Conservation (phyloP, 1,284 basidiomycete species). For the Rhodotorula glutinis region DNA sequence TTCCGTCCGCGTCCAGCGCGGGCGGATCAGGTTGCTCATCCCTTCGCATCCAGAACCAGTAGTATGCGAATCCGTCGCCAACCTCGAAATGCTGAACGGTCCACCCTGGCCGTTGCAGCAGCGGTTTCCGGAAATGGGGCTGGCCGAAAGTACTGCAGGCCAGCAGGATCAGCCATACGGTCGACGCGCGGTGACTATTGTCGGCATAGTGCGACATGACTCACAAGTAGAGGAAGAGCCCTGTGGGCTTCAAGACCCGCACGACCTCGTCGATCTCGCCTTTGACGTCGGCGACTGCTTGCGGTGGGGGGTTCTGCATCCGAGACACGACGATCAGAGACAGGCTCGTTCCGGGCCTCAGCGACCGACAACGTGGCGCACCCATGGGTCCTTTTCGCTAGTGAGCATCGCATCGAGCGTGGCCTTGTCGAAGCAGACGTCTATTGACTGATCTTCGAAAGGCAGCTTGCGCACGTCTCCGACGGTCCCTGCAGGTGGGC, state of each 20-base stretch:
- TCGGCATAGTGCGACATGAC: too few relatives aligned
- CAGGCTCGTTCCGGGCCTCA: too few relatives aligned
- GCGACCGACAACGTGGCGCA: conserved; percentile 51
- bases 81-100: conserved; percentile 22
- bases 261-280: conserved; percentile 77
- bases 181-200: too few relatives aligned
- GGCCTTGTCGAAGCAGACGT: conserved; percentile 82
- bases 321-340: neutral
- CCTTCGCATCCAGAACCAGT: conserved; percentile 20
- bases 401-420: conserved; percentile 96
- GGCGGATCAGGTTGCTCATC: neutral
- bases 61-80: conserved; percentile 36
- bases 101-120: conserved; percentile 30
- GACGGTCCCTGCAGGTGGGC: conserved; percentile 62
- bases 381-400: conserved; percentile 74
- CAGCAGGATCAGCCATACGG: too few relatives aligned
- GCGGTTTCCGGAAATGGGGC: conserved; percentile 33
- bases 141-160: conserved; percentile 19
- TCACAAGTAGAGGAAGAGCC: conserved; percentile 27
- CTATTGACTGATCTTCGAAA: conserved; percentile 67
- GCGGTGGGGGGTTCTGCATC: conserved; percentile 69
- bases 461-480: conserved; percentile 78
- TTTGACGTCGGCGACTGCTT: conserved; percentile 70
- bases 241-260: conserved; percentile 34
- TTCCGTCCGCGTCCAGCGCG: neutral